phyloP scores from a whole-genome alignment of 257 asterid genomes.

The Salvia hispanica region DNA sequence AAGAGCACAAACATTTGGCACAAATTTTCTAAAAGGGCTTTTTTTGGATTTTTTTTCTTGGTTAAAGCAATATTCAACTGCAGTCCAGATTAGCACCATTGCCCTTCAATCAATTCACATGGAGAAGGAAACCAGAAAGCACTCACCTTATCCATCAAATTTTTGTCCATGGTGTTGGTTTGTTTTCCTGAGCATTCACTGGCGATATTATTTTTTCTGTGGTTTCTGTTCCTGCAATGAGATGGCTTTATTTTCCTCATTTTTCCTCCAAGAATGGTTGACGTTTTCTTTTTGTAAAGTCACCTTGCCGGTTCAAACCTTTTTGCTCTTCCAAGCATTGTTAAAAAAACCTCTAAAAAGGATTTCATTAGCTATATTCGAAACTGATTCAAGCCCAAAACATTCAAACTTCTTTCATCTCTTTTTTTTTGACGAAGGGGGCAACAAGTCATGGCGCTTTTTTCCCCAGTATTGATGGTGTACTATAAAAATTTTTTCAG shows the following conservation, averaged over 20 bases:
- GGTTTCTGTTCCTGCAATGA: constrained; percentile 37
- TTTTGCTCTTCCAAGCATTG: constrained; percentile 41
- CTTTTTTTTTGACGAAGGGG: constrained; percentile 82
- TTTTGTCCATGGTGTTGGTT: neutral
- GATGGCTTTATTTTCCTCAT: constrained; percentile 31
- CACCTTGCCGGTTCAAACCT: constrained; percentile 38
- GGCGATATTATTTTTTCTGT: constrained; percentile 33
- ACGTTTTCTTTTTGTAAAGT: constrained; percentile 59
- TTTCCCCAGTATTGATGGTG: constrained; percentile 92
- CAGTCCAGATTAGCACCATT: constrained; percentile 16
- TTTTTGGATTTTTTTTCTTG: constrained; percentile 9
- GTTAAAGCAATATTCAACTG: constrained; percentile 16
- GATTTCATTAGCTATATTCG: constrained; percentile 54
- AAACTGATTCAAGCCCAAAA: constrained; percentile 48
- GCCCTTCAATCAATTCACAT: constrained; percentile 20
- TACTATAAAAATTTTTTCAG: constrained; percentile 80
- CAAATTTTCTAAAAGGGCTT: constrained; percentile 14
- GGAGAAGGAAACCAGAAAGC: constrained; percentile 28
- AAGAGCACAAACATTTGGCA: constrained; percentile 2
- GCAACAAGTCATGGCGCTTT: constrained; percentile 81
- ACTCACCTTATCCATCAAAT: constrained; percentile 52
- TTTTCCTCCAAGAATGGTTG: constrained; percentile 43
- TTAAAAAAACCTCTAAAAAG: constrained; percentile 61
- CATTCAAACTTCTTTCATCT: constrained; percentile 77
- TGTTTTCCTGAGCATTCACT: constrained; percentile 31